Evolutionary conservation across 768 basidiomycete genomes (phyloP).

Genomic region (Boletus eberwhitei): DNA sequence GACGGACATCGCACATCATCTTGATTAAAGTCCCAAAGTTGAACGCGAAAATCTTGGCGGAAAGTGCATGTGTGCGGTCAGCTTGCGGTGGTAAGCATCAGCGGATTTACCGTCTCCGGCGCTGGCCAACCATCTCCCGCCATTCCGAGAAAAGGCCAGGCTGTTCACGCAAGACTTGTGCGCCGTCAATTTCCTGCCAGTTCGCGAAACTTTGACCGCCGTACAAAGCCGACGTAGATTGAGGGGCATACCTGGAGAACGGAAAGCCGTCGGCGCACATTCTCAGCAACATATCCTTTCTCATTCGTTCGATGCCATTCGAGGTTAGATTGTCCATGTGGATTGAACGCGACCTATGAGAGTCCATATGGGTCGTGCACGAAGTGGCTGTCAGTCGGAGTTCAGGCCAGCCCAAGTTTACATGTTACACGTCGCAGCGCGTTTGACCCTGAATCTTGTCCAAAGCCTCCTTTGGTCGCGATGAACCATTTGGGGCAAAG

Average conservation of each 20-base stretch:
- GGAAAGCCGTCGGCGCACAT: slow-evolving; percentile 30
- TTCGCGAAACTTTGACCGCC: slow-evolving; percentile 1
- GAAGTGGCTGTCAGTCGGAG: slow-evolving; percentile 5
- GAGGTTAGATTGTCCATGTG: slow-evolving; percentile 23
- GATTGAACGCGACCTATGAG: slow-evolving; percentile 10
- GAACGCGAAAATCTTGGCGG: slow-evolving; percentile 48
- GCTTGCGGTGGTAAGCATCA: slow-evolving; percentile 4
- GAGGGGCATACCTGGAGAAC: slow-evolving; percentile 31
- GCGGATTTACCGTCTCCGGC: slow-evolving; percentile 61
- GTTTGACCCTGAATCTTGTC: not conserved
- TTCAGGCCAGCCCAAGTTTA: not conserved
- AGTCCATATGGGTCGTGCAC: slow-evolving; percentile 11
- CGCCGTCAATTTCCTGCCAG: slow-evolving; percentile 33
- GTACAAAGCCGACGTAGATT: not conserved
- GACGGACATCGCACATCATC: slow-evolving; percentile 47
- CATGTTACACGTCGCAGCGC: not conserved
- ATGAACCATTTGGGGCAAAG: not conserved
- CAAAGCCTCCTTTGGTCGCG: not conserved
- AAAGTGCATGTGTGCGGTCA: slow-evolving; percentile 9
- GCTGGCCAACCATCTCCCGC: slow-evolving; percentile 61
- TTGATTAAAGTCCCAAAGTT: slow-evolving; percentile 67
- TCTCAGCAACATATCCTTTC: slow-evolving; percentile 16
- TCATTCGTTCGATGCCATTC: slow-evolving; percentile 22
- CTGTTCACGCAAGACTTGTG: slow-evolving; percentile 67
- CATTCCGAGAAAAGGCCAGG: slow-evolving; percentile 56